Percentiles rank a stretch among this genome's conserved stretches.
These are phyloP conservation scores for Vachellia collinsii DNA, from an alignment of 306 rosid species.

Conservation along the genomic window DNA sequence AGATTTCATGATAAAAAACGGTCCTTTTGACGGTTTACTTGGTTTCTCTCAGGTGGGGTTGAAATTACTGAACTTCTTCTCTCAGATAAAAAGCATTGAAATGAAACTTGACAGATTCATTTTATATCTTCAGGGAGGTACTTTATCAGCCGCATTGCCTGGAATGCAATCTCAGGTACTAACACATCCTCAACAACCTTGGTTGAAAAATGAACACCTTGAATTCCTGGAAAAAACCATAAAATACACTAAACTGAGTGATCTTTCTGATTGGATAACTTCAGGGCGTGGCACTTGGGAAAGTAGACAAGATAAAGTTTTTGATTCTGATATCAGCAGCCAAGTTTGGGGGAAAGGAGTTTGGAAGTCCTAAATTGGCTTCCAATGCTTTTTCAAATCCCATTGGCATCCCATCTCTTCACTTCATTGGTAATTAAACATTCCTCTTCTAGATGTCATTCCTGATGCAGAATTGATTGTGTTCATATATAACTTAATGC, in stretches of 20 bases:
- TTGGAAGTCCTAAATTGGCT: conserved; percentile 55
- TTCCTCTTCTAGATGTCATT: neutral
- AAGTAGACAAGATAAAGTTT: conserved; percentile 50
- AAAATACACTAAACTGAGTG: neutral
- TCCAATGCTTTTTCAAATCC: conserved; percentile 52
- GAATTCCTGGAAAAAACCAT: neutral
- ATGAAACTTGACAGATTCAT: neutral
- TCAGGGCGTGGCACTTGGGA: conserved; percentile 56
- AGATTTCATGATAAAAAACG: conserved; percentile 57
- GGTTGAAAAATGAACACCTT: conserved; percentile 2
- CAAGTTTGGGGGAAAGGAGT: conserved; percentile 47
- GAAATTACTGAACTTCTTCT: neutral
- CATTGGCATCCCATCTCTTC: conserved; percentile 48
- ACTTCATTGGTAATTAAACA: conserved; percentile 45
- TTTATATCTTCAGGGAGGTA: conserved; percentile 45
- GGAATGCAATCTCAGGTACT: conserved; percentile 61
- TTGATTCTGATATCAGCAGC: conserved; percentile 51
- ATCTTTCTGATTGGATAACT: neutral
- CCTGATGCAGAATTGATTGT: neutral
- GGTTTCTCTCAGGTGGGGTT: conserved; percentile 54
- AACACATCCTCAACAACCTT: neutral
- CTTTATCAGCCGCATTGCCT: conserved; percentile 50
- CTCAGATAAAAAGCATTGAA: neutral
- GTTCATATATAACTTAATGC: neutral
- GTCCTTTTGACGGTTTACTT: conserved; percentile 63